Evolutionary conservation across 1,284 basidiomycete genomes (phyloP), one percentile per base, ranked within the genome.

Genomic region (Irpex sp.): DNA sequence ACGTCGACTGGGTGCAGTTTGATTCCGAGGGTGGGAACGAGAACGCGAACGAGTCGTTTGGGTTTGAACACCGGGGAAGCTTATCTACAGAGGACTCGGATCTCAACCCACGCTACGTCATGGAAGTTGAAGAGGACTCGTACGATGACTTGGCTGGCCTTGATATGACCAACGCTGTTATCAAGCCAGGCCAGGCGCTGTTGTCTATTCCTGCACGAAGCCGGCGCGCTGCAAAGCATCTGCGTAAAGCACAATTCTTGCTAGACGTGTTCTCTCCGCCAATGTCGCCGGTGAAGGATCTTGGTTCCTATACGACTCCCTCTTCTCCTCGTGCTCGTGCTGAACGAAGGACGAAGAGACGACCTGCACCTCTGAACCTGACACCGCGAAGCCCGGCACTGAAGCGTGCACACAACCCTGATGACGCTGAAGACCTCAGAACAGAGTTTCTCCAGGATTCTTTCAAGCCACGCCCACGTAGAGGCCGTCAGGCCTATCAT

Each of bases 41-140:
- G 51, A 21, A 61, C 64, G 44, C 68, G 51, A 60, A 54, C 49
- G 7, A 36, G 13, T 36, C 26, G 8, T 15, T 6, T 68, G 75
- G 62, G 34, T 77, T 77, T n/a, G 74, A 76, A 48, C 77, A 81
- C 59, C 76, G 81, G 8, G 80, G 76, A 8, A 83, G 80, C 61
- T 68, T 80, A 4, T 85, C 84, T 0, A 81, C 82, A 15, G 77
- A 79, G 58, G 79, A 82, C 69, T 87, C 85, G 3, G 83, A 84
- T 62, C 73, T 86, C 55, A 81, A 85, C 62, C 78, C 81, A 3
- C 75, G 75, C 21, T 80, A 81, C 65, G 72, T 83, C 49, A 76
- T 87, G 69, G 75, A 78, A 11, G 76, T 80, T 0, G 75, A 77
- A 1, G 75, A 78, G 47, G 76, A 78, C 59, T 69, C 72, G 3